Evolutionary conservation across 1,284 basidiomycete species (phyloP), one percentile per base, ranked within the genome.

Genomic region (Meira miltonrushii): DNA sequence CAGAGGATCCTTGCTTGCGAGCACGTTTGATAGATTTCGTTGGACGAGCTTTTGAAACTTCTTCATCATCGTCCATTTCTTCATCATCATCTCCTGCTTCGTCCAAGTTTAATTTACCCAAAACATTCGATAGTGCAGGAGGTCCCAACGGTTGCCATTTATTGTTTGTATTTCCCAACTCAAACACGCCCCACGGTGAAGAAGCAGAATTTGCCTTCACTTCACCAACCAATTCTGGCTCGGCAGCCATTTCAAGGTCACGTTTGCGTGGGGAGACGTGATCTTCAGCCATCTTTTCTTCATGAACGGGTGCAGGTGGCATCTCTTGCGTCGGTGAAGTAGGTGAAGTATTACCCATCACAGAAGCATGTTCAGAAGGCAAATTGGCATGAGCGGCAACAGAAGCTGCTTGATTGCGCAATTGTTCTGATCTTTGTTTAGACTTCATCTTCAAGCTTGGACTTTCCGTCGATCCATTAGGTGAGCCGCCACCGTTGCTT

Each of bases 151-250:
- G 50, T 25, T 53, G 50, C 50, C 50, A 53, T 17, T 17, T 33
- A 19, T 53, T 33, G 12, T 48, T n/a, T 5, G 25, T 23, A 4
- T 6, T 48, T 5, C 25, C 25, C 17, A 48, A 21, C 5, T 23
- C 46, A 53, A 53, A 53, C 17, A 53, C 50, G 5, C 50, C 50
- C 50, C 50, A 53, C 12, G 50, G 50, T 41, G 50, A 53, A 39
- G 37, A 41, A 17, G n/a, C 39, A n/a, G 19, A 40, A n/a, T 39
- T 39, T 5, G 17, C 19, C 9, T 25, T 15, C n/a, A 50, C 17
- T 13, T 53, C 37, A 33, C 28, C 28, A 33, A 33, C 28, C 28
- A 33, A 33, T 13, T 39, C 23, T 12, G 12, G 12, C 19, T 38
- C 23, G 6, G 12, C 25, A n/a, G n/a, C 12, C 13, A 52, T 4